A percentile compares a stretch with the other conserved stretches of the same genome.
phyloP scores from a whole-genome alignment of 805 yeast genomes.

The Candida argentea region DNA sequence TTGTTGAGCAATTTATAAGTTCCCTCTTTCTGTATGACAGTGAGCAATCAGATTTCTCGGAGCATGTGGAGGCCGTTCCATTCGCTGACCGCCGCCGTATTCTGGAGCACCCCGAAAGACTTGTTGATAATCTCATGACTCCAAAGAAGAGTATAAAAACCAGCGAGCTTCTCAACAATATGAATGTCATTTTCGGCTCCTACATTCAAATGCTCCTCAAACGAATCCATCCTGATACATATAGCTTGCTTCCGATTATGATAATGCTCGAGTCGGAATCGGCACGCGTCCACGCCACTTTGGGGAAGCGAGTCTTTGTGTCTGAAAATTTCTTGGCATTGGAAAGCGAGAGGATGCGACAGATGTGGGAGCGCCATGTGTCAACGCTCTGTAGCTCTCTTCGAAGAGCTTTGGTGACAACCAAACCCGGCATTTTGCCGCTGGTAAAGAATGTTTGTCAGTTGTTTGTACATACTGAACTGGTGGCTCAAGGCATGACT shows the following conservation, averaged over 20 bases:
- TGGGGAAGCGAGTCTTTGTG: too few species aligned
- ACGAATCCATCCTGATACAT: slow-evolving; percentile 25
- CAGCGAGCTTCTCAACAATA: slow-evolving; percentile 32
- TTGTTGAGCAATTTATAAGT: slow-evolving; percentile 30
- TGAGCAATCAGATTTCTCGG: slow-evolving; percentile 17
- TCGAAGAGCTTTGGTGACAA: slow-evolving; percentile 22
- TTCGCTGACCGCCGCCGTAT: slow-evolving; percentile 17
- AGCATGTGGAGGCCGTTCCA: slow-evolving; percentile 19
- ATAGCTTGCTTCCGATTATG: slow-evolving; percentile 24
- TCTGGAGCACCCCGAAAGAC: too few species aligned
- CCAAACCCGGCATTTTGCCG: slow-evolving; percentile 27
- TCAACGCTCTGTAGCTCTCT: too few species aligned
- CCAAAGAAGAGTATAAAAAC: slow-evolving; percentile 35
- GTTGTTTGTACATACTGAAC: slow-evolving; percentile 22
- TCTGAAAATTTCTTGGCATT: too few species aligned
- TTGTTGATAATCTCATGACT: slow-evolving; percentile 19
- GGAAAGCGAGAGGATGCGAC: too few species aligned
- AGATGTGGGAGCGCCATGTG: too few species aligned
- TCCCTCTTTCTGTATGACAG: slow-evolving; percentile 32
- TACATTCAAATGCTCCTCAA: slow-evolving; percentile 26
- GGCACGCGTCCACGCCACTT: too few species aligned
- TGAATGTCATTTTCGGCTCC: slow-evolving; percentile 38
- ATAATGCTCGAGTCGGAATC: too few species aligned
- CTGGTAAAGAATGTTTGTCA: slow-evolving; percentile 24
- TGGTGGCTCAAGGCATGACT: slow-evolving; percentile 16